Conservation (phyloP, 106 monocot genomes). For the Chionographis japonica region DNA sequence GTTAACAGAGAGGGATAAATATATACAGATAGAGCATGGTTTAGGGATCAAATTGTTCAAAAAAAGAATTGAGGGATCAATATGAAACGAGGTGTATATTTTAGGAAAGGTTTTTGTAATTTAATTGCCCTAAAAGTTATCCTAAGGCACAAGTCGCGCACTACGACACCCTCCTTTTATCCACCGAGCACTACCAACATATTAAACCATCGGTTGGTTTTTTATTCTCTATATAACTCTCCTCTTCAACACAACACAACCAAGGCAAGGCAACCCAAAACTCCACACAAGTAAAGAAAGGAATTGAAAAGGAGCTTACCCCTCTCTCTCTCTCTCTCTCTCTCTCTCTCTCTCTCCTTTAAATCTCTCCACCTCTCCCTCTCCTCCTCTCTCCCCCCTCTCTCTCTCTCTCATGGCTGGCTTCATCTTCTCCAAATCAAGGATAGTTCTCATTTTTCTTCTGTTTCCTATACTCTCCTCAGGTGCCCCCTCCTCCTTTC, state of each 20-base stretch:
- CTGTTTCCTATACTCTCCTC: conserved; percentile 38
- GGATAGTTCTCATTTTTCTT: conserved; percentile 20
- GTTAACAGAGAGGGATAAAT: too few relatives aligned
- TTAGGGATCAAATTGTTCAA: too few relatives aligned
- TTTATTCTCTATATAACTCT: too few relatives aligned
- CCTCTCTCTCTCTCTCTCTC: neutral
- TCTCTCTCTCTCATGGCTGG: conserved; percentile 12
- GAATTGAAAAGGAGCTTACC: conserved; percentile 21
- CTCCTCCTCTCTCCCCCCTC: conserved; percentile 5
- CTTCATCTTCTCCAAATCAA: conserved; percentile 5
- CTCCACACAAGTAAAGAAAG: conserved; percentile 50
- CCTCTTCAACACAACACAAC: conserved; percentile 10
- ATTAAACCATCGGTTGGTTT: neutral
- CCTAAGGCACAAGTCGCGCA: conserved; percentile 10
- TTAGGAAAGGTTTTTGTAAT: too few relatives aligned
- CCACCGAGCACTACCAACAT: neutral
- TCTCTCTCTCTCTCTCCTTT: neutral
- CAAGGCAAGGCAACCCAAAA: conserved; percentile 19
- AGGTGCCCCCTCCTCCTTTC: conserved; percentile 27
- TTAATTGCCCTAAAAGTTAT: conserved; percentile 3
- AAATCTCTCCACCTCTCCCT: conserved; percentile 4
- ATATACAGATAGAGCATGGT: too few relatives aligned
- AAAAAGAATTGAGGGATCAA: too few relatives aligned
- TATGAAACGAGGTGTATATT: too few relatives aligned
- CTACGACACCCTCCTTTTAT: neutral